These are phyloP conservation scores for Mucor racemosus DNA, from an alignment of 371 early-diverging fungal genomes.

Conservation along the genomic window DNA sequence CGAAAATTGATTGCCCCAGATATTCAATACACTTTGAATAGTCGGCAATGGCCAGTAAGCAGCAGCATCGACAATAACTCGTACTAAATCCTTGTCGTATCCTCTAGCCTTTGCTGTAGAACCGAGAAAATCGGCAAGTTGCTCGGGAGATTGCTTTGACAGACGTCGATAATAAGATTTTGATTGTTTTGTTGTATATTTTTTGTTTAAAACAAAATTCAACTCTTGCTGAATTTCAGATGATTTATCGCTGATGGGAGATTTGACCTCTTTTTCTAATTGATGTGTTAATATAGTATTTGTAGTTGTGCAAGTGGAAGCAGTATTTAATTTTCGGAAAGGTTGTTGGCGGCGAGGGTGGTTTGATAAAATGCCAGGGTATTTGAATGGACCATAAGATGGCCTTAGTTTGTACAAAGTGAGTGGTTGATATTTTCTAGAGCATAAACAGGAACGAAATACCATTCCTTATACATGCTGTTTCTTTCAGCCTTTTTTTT, in stretches of 20 bases:
- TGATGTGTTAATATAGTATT: neutral
- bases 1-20: neutral
- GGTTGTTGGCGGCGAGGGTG: neutral
- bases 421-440: conserved; percentile 15
- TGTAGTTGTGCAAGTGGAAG: neutral
- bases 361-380: conserved; percentile 16
- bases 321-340: neutral
- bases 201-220: neutral
- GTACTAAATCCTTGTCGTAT: neutral
- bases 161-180: conserved; percentile 8
- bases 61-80: conserved; percentile 14
- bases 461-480: conserved; percentile 38
- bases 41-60: conserved; percentile 10
- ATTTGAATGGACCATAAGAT: conserved; percentile 1
- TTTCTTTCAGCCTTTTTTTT: conserved; percentile 12
- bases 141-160: neutral
- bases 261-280: neutral
- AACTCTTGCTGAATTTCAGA: neutral
- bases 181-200: neutral
- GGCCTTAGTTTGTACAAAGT: neutral
- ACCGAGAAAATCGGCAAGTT: conserved; percentile 2
- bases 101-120: neutral
- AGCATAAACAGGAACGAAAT: conserved; percentile 36
- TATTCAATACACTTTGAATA: conserved; percentile 2
- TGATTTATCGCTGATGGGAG: neutral